phyloP scores from a whole-genome alignment of 129 eudicot genomes.

The Arctium lappa region DNA sequence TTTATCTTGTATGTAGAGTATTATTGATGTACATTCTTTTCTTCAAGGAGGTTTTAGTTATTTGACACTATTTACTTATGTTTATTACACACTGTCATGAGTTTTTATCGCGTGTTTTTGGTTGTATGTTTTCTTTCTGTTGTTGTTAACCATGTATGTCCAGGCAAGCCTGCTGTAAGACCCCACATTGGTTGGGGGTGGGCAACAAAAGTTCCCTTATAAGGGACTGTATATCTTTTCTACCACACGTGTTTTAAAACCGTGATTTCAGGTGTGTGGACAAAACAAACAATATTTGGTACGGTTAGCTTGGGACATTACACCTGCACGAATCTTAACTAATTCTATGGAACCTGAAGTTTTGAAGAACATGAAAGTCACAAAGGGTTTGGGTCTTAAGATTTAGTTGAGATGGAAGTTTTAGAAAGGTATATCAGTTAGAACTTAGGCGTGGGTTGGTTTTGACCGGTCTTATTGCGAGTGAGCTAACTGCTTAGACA shows the following conservation, averaged over 20 bases:
- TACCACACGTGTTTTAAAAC: too few species aligned
- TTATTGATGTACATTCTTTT: conserved; percentile 16
- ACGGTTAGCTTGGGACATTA: too few species aligned
- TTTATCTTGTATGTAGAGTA: conserved; percentile 19
- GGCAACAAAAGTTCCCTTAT: too few species aligned
- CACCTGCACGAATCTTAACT: too few species aligned
- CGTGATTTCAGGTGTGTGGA: too few species aligned
- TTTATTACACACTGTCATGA: background rate
- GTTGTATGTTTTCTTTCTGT: background rate
- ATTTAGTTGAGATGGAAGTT: background rate
- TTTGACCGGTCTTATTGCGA: too few species aligned
- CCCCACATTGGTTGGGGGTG: too few species aligned
- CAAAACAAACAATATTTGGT: too few species aligned
- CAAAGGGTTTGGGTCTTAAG: background rate
- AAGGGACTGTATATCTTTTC: too few species aligned
- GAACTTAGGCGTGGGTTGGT: too few species aligned
- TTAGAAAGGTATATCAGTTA: background rate
- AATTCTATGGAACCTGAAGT: background rate
- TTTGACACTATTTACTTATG: background rate
- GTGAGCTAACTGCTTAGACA: too few species aligned
- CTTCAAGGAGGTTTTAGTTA: background rate
- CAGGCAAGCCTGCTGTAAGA: background rate
- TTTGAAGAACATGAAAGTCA: too few species aligned
- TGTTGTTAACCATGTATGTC: background rate
- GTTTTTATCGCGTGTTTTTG: background rate